These are phyloP conservation scores for Neopestalotiopsis rosae DNA, from an alignment of 2,329 filamentous ascomycete genomes.

Conservation along the genomic window DNA sequence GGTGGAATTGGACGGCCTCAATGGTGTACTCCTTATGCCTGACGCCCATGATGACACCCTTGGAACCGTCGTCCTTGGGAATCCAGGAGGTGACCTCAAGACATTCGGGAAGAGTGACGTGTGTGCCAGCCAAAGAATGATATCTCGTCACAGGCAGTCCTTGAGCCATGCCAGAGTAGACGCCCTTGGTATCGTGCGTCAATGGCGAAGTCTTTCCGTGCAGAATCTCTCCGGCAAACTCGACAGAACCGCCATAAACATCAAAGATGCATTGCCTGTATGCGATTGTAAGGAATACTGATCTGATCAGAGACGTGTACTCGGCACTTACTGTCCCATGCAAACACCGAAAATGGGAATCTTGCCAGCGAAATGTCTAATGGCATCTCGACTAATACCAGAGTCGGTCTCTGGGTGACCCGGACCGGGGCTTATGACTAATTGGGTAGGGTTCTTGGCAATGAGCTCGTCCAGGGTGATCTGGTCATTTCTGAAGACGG, in stretches of 20 bases:
- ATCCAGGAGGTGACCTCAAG: conserved; percentile 94
- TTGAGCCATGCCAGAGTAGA: conserved; percentile 82
- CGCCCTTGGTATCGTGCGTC: conserved; percentile 88
- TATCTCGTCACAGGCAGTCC: conserved; percentile 90
- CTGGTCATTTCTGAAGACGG: conserved; percentile 91
- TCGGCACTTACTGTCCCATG: conserved; percentile 81
- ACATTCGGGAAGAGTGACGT: conserved; percentile 81
- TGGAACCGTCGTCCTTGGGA: conserved; percentile 74
- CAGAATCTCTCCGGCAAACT: conserved; percentile 92
- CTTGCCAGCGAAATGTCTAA: conserved; percentile 90
- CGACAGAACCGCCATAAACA: conserved; percentile 88
- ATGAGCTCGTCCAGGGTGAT: conserved; percentile 85
- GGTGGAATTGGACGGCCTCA: conserved; percentile 98
- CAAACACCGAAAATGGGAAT: conserved; percentile 97
- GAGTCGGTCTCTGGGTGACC: conserved; percentile 92
- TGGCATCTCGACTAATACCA: conserved; percentile 90
- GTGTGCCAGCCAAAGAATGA: conserved; percentile 92
- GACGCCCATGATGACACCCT: conserved; percentile 94
- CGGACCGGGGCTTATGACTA: conserved; percentile 93
- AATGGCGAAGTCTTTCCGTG: conserved; percentile 96
- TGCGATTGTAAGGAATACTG: conserved; percentile 22
- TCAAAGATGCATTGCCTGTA: conserved; percentile 91
- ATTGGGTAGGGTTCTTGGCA: conserved; percentile 83
- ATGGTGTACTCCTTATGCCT: conserved; percentile 88
- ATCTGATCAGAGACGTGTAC: not conserved